Conservation (phyloP, 73 alveolate genomes). For the Breviolum minutum region DNA sequence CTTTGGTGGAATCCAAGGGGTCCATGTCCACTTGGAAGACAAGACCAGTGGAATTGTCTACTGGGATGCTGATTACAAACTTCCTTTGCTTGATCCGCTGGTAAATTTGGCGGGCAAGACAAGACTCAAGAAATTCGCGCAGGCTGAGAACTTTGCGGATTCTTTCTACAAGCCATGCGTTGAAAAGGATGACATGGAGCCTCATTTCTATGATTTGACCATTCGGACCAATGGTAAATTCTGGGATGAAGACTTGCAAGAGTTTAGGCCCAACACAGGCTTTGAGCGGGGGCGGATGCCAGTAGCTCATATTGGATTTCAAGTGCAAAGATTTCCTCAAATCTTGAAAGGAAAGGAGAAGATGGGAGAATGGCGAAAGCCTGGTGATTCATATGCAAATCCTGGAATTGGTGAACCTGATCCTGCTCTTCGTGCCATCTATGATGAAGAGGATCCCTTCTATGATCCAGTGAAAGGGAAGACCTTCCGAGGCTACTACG, state of each 20-base stretch:
- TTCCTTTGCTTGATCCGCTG: constrained; percentile 68
- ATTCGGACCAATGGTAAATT: constrained; percentile 65
- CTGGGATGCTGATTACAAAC: constrained; percentile 93
- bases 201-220: constrained; percentile 59
- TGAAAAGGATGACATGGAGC: constrained; percentile 57
- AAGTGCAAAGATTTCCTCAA: constrained; percentile 61
- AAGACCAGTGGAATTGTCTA: constrained; percentile 2
- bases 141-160: constrained; percentile 35
- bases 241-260: constrained; percentile 75
- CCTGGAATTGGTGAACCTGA: not conserved
- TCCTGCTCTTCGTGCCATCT: constrained; percentile 4
- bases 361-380: constrained; percentile 29
- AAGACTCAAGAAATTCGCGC: constrained; percentile 32
- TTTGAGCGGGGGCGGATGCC: constrained; percentile 52
- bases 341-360: constrained; percentile 32
- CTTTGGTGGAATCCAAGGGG: constrained; percentile 71
- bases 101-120: constrained; percentile 75
- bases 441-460: constrained; percentile 76
- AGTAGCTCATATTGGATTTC: constrained; percentile 55
- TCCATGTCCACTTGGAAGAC: constrained; percentile 80
- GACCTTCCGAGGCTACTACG: constrained; percentile 63
- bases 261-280: constrained; percentile 83
- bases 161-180: constrained; percentile 85
- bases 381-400: constrained; percentile 5
- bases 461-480: constrained; percentile 36